Conservation (phyloP, 805 yeast species). For the Metschnikowia colocasiae region DNA sequence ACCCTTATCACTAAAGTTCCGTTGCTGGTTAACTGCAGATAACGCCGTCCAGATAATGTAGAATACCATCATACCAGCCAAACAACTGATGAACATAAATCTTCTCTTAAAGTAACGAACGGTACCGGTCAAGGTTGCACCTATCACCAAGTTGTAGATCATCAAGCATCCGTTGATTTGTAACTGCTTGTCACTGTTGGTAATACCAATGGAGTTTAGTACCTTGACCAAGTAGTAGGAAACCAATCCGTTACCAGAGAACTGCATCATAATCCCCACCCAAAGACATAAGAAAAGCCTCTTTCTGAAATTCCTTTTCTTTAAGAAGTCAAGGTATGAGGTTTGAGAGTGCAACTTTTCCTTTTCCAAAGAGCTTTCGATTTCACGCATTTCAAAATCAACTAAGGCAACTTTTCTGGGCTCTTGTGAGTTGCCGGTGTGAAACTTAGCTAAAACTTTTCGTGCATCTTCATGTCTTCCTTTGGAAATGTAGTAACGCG, state of each 20-base stretch:
- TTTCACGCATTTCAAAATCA: conserved; percentile 25
- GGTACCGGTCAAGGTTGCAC: conserved; percentile 21
- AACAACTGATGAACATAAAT: conserved; percentile 32
- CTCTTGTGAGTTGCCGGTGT: conserved; percentile 37
- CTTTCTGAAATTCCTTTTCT: conserved; percentile 38
- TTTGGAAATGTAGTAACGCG: conserved; percentile 41
- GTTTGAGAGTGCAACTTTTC: conserved; percentile 34
- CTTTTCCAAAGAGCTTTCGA: conserved; percentile 29
- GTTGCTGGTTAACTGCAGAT: conserved; percentile 45
- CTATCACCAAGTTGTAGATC: conserved; percentile 31
- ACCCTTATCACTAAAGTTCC: conserved; percentile 36
- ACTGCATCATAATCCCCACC: conserved; percentile 39
- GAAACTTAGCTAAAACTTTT: conserved; percentile 35
- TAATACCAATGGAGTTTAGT: conserved; percentile 50
- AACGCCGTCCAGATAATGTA: conserved; percentile 41
- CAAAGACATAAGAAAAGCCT: conserved; percentile 34
- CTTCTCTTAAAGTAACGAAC: conserved; percentile 33
- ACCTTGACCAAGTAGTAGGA: conserved; percentile 51
- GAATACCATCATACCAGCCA: conserved; percentile 33
- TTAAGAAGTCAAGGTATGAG: conserved; percentile 37
- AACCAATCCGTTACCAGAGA: conserved; percentile 51
- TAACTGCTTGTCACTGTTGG: conserved; percentile 37
- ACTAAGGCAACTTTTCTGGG: conserved; percentile 17
- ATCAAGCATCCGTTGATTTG: conserved; percentile 46
- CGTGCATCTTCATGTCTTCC: conserved; percentile 44